These are phyloP conservation scores for Claviceps sp. DNA, from an alignment of 2,329 filamentous ascomycete species.

Conservation along the genomic window DNA sequence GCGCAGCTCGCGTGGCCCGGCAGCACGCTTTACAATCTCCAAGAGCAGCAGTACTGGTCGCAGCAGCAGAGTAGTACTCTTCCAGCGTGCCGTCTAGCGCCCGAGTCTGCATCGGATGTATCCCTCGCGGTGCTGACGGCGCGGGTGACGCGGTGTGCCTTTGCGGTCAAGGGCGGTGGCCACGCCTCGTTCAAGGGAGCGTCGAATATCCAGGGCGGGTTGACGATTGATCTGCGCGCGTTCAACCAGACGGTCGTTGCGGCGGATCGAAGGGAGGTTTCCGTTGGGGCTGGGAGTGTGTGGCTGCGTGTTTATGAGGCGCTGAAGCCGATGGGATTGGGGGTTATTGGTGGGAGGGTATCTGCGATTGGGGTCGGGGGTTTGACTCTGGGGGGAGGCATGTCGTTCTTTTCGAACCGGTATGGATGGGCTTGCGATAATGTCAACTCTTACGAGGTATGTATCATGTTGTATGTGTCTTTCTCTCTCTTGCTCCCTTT, in stretches of 20 bases:
- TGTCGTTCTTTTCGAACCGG: conserved; percentile 11
- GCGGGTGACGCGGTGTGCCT: conserved; percentile 15
- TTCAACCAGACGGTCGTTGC: conserved; percentile 13
- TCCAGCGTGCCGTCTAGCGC: conserved; percentile 14
- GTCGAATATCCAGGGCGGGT: conserved; percentile 15
- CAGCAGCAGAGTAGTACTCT: conserved; percentile 11
- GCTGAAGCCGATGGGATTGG: conserved; percentile 8
- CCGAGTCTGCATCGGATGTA: conserved; percentile 13
- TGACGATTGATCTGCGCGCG: conserved; percentile 15
- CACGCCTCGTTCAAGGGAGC: conserved; percentile 17
- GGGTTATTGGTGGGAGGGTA: conserved; percentile 13
- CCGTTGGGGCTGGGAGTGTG: conserved; percentile 10
- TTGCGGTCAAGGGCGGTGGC: conserved; percentile 21
- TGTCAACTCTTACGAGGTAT: conserved; percentile 7
- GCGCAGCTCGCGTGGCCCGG: conserved; percentile 8
- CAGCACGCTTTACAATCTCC: conserved; percentile 7
- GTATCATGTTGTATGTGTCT: too few species aligned
- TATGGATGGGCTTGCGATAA: conserved; percentile 14
- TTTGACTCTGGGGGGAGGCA: conserved; percentile 13
- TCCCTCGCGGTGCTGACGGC: conserved; percentile 14
- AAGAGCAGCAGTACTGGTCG: conserved; percentile 12
- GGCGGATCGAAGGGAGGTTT: conserved; percentile 6
- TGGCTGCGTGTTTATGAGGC: conserved; percentile 12
- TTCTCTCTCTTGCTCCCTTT: background rate
- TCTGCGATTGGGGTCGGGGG: conserved; percentile 14